Percentiles rank a stretch among this genome's conserved stretches.
Evolutionary conservation across 768 basidiomycete genomes (phyloP).

Genomic region (Grammothele lineata): DNA sequence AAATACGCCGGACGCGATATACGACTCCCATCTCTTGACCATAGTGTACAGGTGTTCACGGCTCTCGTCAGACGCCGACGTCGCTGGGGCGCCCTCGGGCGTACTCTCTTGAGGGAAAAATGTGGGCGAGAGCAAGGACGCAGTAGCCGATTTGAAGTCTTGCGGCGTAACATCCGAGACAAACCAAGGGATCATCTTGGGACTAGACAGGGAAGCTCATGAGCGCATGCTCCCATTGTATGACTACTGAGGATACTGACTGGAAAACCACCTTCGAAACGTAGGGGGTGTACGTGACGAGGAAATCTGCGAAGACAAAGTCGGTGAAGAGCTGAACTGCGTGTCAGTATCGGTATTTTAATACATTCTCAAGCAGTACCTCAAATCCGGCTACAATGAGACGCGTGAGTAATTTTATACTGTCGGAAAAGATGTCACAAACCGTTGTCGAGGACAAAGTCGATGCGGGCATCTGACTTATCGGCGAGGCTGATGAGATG

Average conservation of each 20-base stretch:
- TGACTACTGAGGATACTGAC: constrained; percentile 39
- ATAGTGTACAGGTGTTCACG: constrained; percentile 50
- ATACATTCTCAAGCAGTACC: too few species aligned
- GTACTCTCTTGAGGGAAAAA: constrained; percentile 45
- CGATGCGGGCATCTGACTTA: constrained; percentile 47
- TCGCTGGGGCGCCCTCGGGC: too few species aligned
- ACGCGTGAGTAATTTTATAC: background rate
- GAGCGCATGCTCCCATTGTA: background rate
- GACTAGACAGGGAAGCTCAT: constrained; percentile 40
- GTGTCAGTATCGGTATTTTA: background rate
- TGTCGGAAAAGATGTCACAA: background rate
- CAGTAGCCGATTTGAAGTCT: constrained; percentile 67
- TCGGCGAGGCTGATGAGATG: constrained; percentile 54
- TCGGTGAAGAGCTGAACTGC: constrained; percentile 79
- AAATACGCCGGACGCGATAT: constrained; percentile 71
- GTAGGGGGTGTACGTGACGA: constrained; percentile 85
- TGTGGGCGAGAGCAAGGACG: constrained; percentile 52
- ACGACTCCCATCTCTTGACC: constrained; percentile 65
- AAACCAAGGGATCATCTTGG: constrained; percentile 96
- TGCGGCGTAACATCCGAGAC: constrained; percentile 90
- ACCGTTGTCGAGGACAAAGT: constrained; percentile 94
- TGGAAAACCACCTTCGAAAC: constrained; percentile 85
- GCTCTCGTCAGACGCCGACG: constrained; percentile 24
- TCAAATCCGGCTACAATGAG: constrained; percentile 76
- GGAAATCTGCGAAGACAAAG: constrained; percentile 87